Percentiles rank a stretch among this genome's conserved stretches.
These are phyloP conservation scores for Protomyces gravidus DNA, from an alignment of 1,139 yeast species.

Conservation along the genomic window DNA sequence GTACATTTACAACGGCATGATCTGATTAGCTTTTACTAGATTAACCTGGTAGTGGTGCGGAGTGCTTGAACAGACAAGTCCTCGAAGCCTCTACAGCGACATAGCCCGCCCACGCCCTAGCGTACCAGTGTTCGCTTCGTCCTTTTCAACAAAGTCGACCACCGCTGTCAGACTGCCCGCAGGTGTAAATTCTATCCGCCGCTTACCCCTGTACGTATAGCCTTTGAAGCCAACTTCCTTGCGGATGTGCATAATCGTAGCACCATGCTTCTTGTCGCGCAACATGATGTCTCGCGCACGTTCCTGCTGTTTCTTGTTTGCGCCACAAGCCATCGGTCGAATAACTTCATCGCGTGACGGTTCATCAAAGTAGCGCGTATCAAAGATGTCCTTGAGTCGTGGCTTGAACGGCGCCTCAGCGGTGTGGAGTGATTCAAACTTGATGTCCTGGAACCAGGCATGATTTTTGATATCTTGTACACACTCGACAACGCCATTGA, in stretches of 20 bases:
- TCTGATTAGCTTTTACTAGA: too few species aligned
- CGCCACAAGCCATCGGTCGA: slow-evolving; percentile 3
- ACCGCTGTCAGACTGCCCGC: too few species aligned
- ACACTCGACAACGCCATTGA: slow-evolving; percentile 34
- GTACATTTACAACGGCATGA: neutral
- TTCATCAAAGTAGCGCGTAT: slow-evolving; percentile 78
- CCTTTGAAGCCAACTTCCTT: slow-evolving; percentile 30
- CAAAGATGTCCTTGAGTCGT: slow-evolving; percentile 68
- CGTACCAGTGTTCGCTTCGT: neutral
- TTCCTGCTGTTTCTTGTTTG: slow-evolving; percentile 1
- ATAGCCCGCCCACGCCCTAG: slow-evolving; percentile 19
- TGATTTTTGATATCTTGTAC: slow-evolving; percentile 62
- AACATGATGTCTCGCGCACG: slow-evolving; percentile 27
- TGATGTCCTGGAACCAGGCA: slow-evolving; percentile 59
- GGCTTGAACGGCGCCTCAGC: slow-evolving; percentile 84
- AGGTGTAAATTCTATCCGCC: neutral
- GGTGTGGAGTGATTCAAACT: slow-evolving; percentile 67
- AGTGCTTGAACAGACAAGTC: too few species aligned
- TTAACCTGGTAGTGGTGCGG: too few species aligned
- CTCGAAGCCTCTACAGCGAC: too few species aligned
- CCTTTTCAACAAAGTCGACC: neutral
- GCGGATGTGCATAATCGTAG: slow-evolving; percentile 15
- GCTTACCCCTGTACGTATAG: slow-evolving; percentile 17
- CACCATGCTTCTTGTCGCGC: slow-evolving; percentile 26
- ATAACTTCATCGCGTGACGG: slow-evolving; percentile 22